phyloP scores from a whole-genome alignment of 164 flowering plant species.

The Saururus chinensis region DNA sequence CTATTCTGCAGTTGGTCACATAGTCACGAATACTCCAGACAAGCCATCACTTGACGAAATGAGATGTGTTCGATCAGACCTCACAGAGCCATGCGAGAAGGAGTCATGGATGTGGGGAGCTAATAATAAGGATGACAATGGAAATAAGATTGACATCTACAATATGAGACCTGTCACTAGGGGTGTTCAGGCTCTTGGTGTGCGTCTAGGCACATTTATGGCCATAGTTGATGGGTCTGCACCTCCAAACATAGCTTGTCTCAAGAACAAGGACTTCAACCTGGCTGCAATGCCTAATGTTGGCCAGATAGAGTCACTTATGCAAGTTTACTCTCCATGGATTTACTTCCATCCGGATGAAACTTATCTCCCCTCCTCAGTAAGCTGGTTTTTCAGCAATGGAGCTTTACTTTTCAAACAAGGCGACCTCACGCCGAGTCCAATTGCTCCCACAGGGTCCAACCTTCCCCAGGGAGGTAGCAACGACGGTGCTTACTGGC shows the following conservation, averaged over 20 bases:
- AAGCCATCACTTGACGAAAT: conserved; percentile 61
- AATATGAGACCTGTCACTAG: conserved; percentile 31
- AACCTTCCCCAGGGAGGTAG: conserved; percentile 80
- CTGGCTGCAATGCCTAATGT: conserved; percentile 47
- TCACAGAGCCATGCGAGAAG: conserved; percentile 37
- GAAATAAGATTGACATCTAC: conserved; percentile 25
- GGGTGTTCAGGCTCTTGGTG: conserved; percentile 42
- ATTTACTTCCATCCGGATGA: conserved; percentile 78
- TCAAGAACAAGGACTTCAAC: conserved; percentile 30
- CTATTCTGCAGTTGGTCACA: conserved; percentile 46
- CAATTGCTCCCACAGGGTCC: conserved; percentile 43
- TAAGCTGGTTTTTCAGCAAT: conserved; percentile 66
- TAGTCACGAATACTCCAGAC: conserved; percentile 42
- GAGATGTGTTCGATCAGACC: conserved; percentile 58
- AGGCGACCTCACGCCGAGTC: conserved; percentile 38
- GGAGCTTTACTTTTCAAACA: conserved; percentile 49
- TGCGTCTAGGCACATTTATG: conserved; percentile 45
- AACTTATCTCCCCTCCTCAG: conserved; percentile 59
- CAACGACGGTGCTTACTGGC: conserved; percentile 66
- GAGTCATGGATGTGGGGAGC: conserved; percentile 49
- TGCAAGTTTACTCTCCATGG: conserved; percentile 51
- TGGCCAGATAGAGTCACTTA: conserved; percentile 34
- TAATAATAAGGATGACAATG: not conserved
- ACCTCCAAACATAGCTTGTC: conserved; percentile 31
- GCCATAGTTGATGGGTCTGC: conserved; percentile 15